Evolutionary conservation across 306 rosid genomes (phyloP).

Genomic region (Castanospermum australe): DNA sequence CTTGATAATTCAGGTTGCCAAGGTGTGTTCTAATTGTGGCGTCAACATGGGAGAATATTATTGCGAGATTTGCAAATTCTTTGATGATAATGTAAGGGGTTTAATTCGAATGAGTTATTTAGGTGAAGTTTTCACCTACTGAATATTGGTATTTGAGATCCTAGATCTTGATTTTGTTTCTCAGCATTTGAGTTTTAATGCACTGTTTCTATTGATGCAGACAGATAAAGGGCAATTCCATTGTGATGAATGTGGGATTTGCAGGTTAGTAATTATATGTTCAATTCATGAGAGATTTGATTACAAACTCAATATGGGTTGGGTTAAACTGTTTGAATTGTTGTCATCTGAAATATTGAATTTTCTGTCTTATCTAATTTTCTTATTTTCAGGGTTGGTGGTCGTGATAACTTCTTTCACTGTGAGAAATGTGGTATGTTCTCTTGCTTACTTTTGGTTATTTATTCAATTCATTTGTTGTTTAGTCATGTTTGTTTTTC

Average conservation of each 20-base stretch:
- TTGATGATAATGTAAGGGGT: slow-evolving; percentile 53
- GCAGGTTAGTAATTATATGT: slow-evolving; percentile 50
- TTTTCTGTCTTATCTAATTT: slow-evolving; percentile 4
- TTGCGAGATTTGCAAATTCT: slow-evolving; percentile 70
- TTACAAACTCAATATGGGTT: not conserved
- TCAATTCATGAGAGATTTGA: not conserved
- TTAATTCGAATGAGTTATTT: not conserved
- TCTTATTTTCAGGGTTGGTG: slow-evolving; percentile 54
- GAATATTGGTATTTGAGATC: not conserved
- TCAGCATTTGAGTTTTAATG: slow-evolving; percentile 3
- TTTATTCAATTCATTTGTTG: not conserved
- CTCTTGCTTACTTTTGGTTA: not conserved
- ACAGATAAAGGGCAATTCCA: slow-evolving; percentile 61
- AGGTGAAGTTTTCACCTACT: not conserved
- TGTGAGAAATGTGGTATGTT: slow-evolving; percentile 66
- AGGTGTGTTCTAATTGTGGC: slow-evolving; percentile 59
- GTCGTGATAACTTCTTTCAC: slow-evolving; percentile 61
- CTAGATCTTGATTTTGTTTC: not conserved
- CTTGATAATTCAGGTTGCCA: slow-evolving; percentile 49
- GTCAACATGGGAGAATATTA: slow-evolving; percentile 75
- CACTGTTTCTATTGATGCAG: slow-evolving; percentile 40
- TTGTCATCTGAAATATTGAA: not conserved
- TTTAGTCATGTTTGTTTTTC: not conserved
- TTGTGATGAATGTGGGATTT: slow-evolving; percentile 76
- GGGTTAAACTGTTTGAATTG: not conserved